Conservation (phyloP, 352 stramenopile genomes). For the Phytophthora pistaciae region DNA sequence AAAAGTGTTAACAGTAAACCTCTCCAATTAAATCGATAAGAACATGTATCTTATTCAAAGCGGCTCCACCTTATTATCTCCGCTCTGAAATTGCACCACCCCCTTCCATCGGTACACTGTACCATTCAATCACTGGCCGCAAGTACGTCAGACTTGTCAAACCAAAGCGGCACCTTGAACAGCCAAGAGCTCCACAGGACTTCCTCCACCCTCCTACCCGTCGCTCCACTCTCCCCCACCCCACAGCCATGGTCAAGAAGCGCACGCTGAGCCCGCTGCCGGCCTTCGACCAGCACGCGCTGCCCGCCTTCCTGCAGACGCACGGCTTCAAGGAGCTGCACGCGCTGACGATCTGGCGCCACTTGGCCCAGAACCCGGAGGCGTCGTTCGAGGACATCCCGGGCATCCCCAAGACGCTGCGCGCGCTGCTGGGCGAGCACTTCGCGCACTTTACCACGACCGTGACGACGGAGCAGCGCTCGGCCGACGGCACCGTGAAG, state of each 20-base stretch:
- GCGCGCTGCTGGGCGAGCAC: constrained; percentile 61
- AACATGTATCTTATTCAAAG: neutral
- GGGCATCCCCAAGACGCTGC: constrained; percentile 65
- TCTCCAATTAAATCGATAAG: no score
- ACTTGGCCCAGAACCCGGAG: constrained; percentile 69
- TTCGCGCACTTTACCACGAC: constrained; percentile 87
- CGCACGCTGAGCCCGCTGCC: constrained; percentile 76
- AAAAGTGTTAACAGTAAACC: no score
- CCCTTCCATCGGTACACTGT: neutral
- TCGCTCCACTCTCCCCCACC: neutral
- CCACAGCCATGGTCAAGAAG: constrained; percentile 82
- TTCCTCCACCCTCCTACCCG: neutral
- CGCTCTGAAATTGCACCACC: neutral
- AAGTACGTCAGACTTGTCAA: neutral
- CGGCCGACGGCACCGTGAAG: constrained; percentile 91
- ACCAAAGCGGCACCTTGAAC: neutral
- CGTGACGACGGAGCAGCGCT: constrained; percentile 81
- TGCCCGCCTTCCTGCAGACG: constrained; percentile 68
- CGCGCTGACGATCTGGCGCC: constrained; percentile 79
- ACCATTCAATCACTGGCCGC: neutral
- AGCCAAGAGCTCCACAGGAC: neutral
- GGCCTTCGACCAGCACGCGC: constrained; percentile 74
- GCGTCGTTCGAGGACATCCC: constrained; percentile 70
- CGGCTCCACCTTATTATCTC: neutral
- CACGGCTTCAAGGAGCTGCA: constrained; percentile 84